Evolutionary conservation across 1,284 basidiomycete genomes (phyloP).

Genomic region (Phellopilus nigrolimitatus): DNA sequence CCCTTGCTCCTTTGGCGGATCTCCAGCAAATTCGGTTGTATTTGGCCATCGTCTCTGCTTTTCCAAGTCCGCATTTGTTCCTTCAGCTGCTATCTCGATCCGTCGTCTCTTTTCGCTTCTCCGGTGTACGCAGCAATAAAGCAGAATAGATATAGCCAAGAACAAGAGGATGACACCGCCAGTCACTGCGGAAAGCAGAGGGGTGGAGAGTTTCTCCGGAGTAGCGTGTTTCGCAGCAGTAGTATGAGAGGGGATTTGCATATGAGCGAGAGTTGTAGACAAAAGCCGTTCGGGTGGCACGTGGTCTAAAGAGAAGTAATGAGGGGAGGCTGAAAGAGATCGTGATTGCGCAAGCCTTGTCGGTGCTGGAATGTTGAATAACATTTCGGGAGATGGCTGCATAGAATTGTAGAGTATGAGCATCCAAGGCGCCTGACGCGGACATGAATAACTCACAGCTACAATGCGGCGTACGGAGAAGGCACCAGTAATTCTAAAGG

Average conservation of each 20-base stretch:
- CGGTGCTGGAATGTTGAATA: no score
- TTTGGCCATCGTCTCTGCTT: not conserved
- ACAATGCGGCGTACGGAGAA: no score
- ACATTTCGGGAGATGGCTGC: no score
- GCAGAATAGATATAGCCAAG: not conserved
- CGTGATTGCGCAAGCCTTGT: no score
- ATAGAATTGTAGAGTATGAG: no score
- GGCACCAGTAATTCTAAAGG: no score
- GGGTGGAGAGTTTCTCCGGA: not conserved
- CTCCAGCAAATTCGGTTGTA: not conserved
- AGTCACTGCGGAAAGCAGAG: not conserved
- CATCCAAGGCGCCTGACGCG: no score
- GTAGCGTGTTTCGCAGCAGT: not conserved
- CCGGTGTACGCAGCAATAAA: constrained; percentile 7
- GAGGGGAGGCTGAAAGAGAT: no score
- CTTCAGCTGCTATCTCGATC: not conserved
- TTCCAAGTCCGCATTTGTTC: not conserved
- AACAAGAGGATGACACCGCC: not conserved
- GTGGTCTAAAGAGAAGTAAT: no score
- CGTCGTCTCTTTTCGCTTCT: not conserved
- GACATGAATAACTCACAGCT: no score
- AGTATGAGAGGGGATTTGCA: not conserved
- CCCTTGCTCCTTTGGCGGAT: not conserved
- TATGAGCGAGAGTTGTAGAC: no score
- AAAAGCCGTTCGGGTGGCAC: no score